These are phyloP conservation scores for Leucogyrophana mollusca DNA, from an alignment of 768 basidiomycete species.

Conservation along the genomic window DNA sequence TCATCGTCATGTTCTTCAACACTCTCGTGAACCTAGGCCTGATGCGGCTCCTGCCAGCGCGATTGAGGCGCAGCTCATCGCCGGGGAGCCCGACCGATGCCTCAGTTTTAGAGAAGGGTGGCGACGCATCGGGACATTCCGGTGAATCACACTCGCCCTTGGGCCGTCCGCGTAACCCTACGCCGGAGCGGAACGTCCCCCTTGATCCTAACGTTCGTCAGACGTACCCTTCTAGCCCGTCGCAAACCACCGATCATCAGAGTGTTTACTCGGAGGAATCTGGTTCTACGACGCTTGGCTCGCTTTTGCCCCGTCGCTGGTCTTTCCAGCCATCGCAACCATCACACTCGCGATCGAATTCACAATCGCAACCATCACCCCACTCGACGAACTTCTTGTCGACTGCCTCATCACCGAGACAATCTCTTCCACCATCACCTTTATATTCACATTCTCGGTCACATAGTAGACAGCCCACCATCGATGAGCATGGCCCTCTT, in stretches of 20 bases:
- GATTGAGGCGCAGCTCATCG: slow-evolving; percentile 14
- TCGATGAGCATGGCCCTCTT: slow-evolving; percentile 23
- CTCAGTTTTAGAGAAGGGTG: slow-evolving; percentile 29
- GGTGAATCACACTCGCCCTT: slow-evolving; percentile 2
- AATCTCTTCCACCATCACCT: slow-evolving; percentile 31
- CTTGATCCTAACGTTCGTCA: slow-evolving; percentile 41
- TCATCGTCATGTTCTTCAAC: slow-evolving; percentile 70
- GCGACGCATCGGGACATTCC: slow-evolving; percentile 14
- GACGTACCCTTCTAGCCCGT: slow-evolving; percentile 42
- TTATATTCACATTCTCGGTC: slow-evolving; percentile 21
- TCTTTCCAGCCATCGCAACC: slow-evolving; percentile 28
- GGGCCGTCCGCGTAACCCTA: slow-evolving; percentile 49
- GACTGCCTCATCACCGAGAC: slow-evolving; percentile 27
- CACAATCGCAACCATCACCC: slow-evolving; percentile 10
- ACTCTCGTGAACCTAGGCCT: slow-evolving; percentile 50
- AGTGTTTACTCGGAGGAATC: slow-evolving; percentile 31
- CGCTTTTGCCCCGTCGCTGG: slow-evolving; percentile 30
- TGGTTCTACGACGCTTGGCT: slow-evolving; percentile 34
- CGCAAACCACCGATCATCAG: slow-evolving; percentile 20
- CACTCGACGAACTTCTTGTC: slow-evolving; percentile 4
- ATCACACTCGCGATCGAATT: slow-evolving; percentile 27
- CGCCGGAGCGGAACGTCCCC: slow-evolving; percentile 44
- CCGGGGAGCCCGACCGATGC: slow-evolving; percentile 10
- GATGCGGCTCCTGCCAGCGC: slow-evolving; percentile 22
- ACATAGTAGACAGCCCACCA: slow-evolving; percentile 31